These are phyloP conservation scores for Coffea canephora DNA, from an alignment of 257 asterid genomes.

Conservation along the genomic window DNA sequence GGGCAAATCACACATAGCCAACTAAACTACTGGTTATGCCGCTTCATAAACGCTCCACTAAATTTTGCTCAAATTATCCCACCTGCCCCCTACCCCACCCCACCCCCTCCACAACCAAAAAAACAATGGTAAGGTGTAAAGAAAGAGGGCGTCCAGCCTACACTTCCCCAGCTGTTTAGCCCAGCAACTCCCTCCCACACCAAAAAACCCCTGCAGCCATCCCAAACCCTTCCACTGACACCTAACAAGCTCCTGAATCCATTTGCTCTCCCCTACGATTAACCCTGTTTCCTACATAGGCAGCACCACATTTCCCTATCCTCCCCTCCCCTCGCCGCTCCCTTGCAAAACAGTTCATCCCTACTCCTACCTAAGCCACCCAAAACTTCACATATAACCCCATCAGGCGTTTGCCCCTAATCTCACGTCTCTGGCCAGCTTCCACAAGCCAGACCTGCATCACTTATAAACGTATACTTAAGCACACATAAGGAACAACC, in stretches of 20 bases:
- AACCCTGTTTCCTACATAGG: not conserved
- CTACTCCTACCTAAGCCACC: no score
- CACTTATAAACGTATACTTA: not conserved
- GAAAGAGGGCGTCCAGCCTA: no score
- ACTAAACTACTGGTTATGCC: not conserved
- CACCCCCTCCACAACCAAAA: not conserved
- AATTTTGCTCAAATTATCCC: not conserved
- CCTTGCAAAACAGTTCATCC: no score
- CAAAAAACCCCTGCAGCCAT: not conserved
- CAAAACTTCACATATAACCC: no score
- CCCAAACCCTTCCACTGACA: not conserved
- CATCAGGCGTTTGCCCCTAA: not conserved
- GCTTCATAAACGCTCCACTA: not conserved
- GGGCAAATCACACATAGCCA: not conserved
- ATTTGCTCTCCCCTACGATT: not conserved
- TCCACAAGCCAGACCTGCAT: not conserved
- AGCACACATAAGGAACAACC: no score
- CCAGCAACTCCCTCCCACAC: not conserved
- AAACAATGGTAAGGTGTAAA: no score
- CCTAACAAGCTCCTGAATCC: not conserved
- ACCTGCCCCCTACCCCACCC: not conserved
- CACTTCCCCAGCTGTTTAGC: not conserved
- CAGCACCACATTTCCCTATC: no score
- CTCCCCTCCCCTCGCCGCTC: no score
- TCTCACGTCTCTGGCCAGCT: not conserved